Percentiles rank a stretch among this genome's conserved stretches.
These are phyloP conservation scores for Globisporangium acanthophoron DNA, from an alignment of 352 stramenopile species.

Conservation along the genomic window DNA sequence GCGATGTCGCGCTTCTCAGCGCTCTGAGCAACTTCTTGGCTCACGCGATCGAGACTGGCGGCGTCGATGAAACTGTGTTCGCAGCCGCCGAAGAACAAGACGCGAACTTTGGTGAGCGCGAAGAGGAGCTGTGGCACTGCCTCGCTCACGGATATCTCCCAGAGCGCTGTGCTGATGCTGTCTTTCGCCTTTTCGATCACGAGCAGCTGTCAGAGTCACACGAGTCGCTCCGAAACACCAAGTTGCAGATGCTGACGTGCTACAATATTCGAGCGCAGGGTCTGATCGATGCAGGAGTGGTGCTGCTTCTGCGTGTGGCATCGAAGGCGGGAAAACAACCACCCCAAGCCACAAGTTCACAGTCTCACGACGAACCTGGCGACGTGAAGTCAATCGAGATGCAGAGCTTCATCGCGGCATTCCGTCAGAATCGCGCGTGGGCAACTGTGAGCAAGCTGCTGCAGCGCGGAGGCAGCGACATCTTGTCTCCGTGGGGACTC, in stretches of 20 bases:
- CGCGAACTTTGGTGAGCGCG: slow-evolving; percentile 11
- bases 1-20: slow-evolving; percentile 44
- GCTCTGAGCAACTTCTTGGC: slow-evolving; percentile 56
- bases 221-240: slow-evolving; percentile 9
- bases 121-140: slow-evolving; percentile 44
- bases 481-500: slow-evolving; percentile 77
- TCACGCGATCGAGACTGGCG: slow-evolving; percentile 50
- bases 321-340: slow-evolving; percentile 39
- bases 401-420: slow-evolving; percentile 34
- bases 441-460: slow-evolving; percentile 42
- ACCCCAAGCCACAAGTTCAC: not conserved
- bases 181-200: slow-evolving; percentile 49
- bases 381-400: slow-evolving; percentile 17
- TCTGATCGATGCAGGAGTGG: slow-evolving; percentile 52
- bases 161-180: slow-evolving; percentile 18
- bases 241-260: slow-evolving; percentile 51
- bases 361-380: not conserved
- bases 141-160: slow-evolving; percentile 39
- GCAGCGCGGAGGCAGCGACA: slow-evolving; percentile 38
- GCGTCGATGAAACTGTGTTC: slow-evolving; percentile 33
- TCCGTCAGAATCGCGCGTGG: slow-evolving; percentile 46
- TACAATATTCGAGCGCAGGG: slow-evolving; percentile 68
- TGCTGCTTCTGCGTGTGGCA: slow-evolving; percentile 58
- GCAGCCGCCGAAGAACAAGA: slow-evolving; percentile 9
- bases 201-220: slow-evolving; percentile 13